Evolutionary conservation across 805 yeast genomes (phyloP).

Genomic region (Cyberlindnera americana): DNA sequence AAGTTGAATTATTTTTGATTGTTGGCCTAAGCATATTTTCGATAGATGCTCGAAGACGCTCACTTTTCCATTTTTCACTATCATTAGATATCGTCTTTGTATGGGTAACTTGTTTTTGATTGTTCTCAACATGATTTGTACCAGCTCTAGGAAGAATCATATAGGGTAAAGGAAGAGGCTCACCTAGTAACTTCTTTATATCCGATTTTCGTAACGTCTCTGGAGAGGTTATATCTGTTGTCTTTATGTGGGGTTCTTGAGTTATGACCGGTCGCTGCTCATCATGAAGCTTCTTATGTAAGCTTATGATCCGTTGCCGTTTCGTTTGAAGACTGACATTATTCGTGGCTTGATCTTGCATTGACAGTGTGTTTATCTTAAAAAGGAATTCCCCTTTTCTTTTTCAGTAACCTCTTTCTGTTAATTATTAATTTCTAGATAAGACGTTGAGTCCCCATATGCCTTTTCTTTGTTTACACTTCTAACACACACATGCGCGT

Average conservation of each 20-base stretch:
- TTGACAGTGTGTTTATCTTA: neutral
- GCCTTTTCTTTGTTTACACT: neutral
- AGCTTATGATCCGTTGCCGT: conserved; percentile 5
- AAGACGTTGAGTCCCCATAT: no score
- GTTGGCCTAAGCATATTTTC: conserved; percentile 4
- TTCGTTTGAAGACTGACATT: neutral
- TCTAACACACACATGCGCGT: neutral
- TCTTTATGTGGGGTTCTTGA: no score
- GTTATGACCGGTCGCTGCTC: neutral
- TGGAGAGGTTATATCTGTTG: no score
- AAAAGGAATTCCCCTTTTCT: no score
- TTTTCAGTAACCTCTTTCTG: no score
- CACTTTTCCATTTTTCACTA: conserved; percentile 1
- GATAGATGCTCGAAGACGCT: conserved; percentile 2
- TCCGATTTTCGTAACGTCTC: neutral
- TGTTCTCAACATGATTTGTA: neutral
- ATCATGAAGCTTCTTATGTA: conserved; percentile 3
- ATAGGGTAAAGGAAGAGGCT: conserved; percentile 4
- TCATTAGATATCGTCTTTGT: neutral
- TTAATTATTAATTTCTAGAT: no score
- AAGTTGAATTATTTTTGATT: neutral
- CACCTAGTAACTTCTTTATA: conserved; percentile 3
- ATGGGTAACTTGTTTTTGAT: neutral
- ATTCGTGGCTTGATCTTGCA: neutral
- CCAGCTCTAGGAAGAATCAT: neutral